Conservation (phyloP, 495 filamentous ascomycete species). For the Penicillium robsamsonii region DNA sequence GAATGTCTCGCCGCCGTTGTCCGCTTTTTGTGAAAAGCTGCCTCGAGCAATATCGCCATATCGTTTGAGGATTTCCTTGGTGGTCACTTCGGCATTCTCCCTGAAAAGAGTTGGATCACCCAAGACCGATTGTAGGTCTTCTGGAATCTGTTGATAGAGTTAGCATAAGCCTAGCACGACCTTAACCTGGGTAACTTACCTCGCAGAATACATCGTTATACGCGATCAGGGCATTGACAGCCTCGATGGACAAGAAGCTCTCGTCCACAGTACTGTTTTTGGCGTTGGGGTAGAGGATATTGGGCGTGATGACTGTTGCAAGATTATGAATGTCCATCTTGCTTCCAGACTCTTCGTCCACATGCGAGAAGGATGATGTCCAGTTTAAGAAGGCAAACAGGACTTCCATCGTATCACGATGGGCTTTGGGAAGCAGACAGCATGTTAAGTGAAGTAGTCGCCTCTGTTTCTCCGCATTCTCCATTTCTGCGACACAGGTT, state of each 20-base stretch:
- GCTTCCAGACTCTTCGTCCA: slow-evolving; percentile 86
- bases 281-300: slow-evolving; percentile 78
- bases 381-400: slow-evolving; percentile 96
- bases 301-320: slow-evolving; percentile 96
- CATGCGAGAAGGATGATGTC: slow-evolving; percentile 93
- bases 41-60: slow-evolving; percentile 72
- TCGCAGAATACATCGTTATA: slow-evolving; percentile 96
- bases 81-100: slow-evolving; percentile 80
- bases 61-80: slow-evolving; percentile 92
- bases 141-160: slow-evolving; percentile 67
- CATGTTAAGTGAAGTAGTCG: slow-evolving; percentile 88
- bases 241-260: slow-evolving; percentile 89
- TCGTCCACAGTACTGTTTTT: slow-evolving; percentile 70
- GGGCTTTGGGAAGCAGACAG: slow-evolving; percentile 87
- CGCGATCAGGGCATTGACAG: slow-evolving; percentile 82
- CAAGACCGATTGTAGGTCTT: slow-evolving; percentile 82
- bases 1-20: slow-evolving; percentile 55
- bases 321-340: slow-evolving; percentile 99
- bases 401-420: slow-evolving; percentile 93
- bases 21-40: slow-evolving; percentile 55
- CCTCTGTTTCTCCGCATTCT: slow-evolving; percentile 75
- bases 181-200: slow-evolving; percentile 54
- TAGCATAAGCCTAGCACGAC: slow-evolving; percentile 16
- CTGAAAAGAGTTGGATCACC: slow-evolving; percentile 79
- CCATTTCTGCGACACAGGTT: slow-evolving; percentile 58